These are phyloP conservation scores for Endoconidiophora polonica DNA, from an alignment of 2,329 filamentous ascomycete species.

Conservation along the genomic window DNA sequence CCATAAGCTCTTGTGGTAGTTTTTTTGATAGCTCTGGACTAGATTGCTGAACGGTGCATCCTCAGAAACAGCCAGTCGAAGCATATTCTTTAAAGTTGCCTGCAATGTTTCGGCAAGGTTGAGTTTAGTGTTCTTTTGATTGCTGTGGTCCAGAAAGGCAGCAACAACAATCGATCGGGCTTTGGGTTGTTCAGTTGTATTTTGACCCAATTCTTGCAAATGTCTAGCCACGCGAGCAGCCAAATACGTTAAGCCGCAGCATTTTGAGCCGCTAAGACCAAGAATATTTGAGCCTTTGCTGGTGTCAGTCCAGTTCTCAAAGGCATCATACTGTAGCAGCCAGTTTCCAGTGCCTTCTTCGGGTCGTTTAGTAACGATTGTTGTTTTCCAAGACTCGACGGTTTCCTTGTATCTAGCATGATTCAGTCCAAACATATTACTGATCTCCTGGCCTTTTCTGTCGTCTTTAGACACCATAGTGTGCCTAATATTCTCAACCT, in stretches of 20 bases:
- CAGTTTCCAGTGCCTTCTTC: not conserved
- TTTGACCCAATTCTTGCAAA: not conserved
- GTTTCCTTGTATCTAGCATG: too few relatives aligned
- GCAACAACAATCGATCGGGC: not conserved
- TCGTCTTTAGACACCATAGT: not conserved
- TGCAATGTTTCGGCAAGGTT: not conserved
- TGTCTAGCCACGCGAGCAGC: not conserved
- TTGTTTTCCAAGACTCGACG: not conserved
- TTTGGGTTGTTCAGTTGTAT: not conserved
- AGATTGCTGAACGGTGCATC: slow-evolving; percentile 1
- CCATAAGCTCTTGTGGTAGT: not conserved
- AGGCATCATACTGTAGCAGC: not conserved
- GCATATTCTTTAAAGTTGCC: not conserved
- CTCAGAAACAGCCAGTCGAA: not conserved
- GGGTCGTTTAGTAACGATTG: not conserved
- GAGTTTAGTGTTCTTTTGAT: not conserved
- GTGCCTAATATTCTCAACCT: not conserved
- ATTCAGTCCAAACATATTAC: too few relatives aligned
- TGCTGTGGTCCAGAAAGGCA: not conserved
- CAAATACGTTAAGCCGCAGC: slow-evolving; percentile 4
- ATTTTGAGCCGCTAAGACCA: not conserved
- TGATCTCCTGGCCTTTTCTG: too few relatives aligned
- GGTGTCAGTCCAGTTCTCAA: not conserved
- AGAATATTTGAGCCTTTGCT: not conserved
- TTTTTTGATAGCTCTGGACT: not conserved